Base-by-base conservation (phyloP, 495 filamentous ascomycete species). In the Aspergillus kassunensis region DNA sequence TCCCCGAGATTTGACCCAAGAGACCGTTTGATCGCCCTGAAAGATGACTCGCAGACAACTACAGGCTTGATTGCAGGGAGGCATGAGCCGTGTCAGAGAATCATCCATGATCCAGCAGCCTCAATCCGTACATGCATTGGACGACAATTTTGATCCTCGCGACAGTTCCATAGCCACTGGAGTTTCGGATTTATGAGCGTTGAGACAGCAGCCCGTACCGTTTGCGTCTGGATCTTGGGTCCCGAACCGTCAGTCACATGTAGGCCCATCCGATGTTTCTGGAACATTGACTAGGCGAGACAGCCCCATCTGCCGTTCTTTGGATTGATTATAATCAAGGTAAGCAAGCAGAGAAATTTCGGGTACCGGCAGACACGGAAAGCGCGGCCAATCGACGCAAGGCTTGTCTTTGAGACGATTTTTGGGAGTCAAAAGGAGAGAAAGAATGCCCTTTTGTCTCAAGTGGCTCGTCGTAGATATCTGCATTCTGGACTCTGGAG, bases 171-270 rank as follows among this genome's bases (percentile, higher is more conserved):
- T 41, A 43, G 56, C 34, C 47, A 43, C 43, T 44, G 58, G 20
- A 24, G 58, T 61, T 61, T 61, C 58, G 54, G 20, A 55, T 61
- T 53, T 44, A 61, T 53, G 51, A 57, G 49, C 37, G 47, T n/a
- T n/a, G n/a, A n/a, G 44, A 27, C 47, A 51, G 37, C n/a, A n/a
- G n/a, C n/a, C 35, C 36, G 47, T 51, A 37, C 54, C 52, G 45
- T 40, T 46, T 44, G 39, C 33, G 44, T 57, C 55, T 61, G 52
- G 58, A 61, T 61, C 58, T 61, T 57, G 54, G 57, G 47, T 35
- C 54, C 37, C 54, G 46, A 57, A 57, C 3, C 10, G 12, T 25
- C 6, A 53, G 47, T 48, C 54, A 42, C 54, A 55, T 51, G 24
- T 52, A 51, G 44, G 53, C 31, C 39, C 54, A 55, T 61, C 48